Conservation (phyloP, 345 rosid genomes). For the Populus nigra region DNA sequence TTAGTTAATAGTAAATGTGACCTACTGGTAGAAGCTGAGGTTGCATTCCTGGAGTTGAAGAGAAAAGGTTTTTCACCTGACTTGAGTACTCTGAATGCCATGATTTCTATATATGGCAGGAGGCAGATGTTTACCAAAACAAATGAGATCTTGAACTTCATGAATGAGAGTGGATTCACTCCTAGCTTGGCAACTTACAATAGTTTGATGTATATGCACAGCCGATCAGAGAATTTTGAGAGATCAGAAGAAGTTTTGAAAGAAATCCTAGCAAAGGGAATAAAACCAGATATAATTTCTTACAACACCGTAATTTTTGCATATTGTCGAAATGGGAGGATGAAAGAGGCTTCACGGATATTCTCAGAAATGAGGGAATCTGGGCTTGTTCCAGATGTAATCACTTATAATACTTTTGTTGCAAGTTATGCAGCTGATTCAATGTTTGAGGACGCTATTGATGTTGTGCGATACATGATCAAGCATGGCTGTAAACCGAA, state of each 20-base stretch:
- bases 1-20: constrained; percentile 84
- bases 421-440: constrained; percentile 87
- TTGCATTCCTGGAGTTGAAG: constrained; percentile 68
- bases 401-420: constrained; percentile 84
- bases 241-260: constrained; percentile 67
- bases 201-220: constrained; percentile 83
- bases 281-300: constrained; percentile 85
- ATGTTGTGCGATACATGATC: constrained; percentile 73
- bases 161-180: constrained; percentile 71
- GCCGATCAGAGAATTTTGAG: constrained; percentile 65
- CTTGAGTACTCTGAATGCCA: constrained; percentile 72
- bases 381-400: constrained; percentile 71
- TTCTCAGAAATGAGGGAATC: constrained; percentile 66
- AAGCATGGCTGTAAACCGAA: constrained; percentile 69
- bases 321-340: constrained; percentile 82
- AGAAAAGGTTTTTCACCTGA: constrained; percentile 70
- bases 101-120: constrained; percentile 89
- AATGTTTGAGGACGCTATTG: constrained; percentile 75
- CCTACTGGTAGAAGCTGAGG: constrained; percentile 69
- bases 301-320: constrained; percentile 85
- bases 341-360: constrained; percentile 80
- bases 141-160: constrained; percentile 69
- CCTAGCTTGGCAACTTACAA: constrained; percentile 86
- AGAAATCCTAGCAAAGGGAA: constrained; percentile 62
- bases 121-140: constrained; percentile 71